Evolutionary conservation across 352 stramenopile species (phyloP).

Genomic region (Globisporangium viniferum): DNA sequence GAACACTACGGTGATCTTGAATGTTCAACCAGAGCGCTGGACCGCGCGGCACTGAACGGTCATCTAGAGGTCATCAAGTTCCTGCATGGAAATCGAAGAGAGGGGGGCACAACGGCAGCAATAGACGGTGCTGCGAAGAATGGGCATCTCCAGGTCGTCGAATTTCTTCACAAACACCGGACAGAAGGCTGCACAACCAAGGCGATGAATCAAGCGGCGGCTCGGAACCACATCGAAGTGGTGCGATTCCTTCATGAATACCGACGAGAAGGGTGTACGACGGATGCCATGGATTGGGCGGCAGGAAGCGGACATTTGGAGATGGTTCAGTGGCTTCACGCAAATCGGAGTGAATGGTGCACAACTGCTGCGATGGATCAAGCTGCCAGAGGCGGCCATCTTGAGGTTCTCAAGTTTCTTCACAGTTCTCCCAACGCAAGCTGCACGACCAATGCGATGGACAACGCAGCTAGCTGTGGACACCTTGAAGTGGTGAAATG

Average conservation of each 20-base stretch:
- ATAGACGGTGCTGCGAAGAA: constrained; percentile 3
- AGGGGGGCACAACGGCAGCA: constrained; percentile 1
- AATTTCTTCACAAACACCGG: not conserved
- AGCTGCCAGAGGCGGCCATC: not conserved
- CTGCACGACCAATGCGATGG: not conserved
- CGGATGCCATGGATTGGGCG: not conserved
- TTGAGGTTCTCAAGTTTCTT: not conserved
- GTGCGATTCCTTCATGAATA: constrained; percentile 1
- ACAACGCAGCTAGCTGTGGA: not conserved
- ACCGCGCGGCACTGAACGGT: not conserved
- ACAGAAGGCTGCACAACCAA: not conserved
- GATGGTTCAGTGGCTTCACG: not conserved
- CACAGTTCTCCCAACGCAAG: too few relatives aligned
- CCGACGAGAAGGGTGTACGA: constrained; percentile 1
- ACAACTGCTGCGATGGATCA: not conserved
- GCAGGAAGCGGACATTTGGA: not conserved
- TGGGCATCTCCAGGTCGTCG: not conserved
- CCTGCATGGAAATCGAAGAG: constrained; percentile 1
- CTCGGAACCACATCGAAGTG: not conserved
- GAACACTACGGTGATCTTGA: not conserved
- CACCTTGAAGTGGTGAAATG: not conserved
- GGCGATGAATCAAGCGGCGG: not conserved
- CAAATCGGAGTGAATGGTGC: not conserved
- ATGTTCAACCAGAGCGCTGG: not conserved
- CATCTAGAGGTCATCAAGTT: constrained; percentile 7